These are phyloP conservation scores for Moesziomyces sp. DNA, from an alignment of 1,284 basidiomycete species.

Conservation along the genomic window DNA sequence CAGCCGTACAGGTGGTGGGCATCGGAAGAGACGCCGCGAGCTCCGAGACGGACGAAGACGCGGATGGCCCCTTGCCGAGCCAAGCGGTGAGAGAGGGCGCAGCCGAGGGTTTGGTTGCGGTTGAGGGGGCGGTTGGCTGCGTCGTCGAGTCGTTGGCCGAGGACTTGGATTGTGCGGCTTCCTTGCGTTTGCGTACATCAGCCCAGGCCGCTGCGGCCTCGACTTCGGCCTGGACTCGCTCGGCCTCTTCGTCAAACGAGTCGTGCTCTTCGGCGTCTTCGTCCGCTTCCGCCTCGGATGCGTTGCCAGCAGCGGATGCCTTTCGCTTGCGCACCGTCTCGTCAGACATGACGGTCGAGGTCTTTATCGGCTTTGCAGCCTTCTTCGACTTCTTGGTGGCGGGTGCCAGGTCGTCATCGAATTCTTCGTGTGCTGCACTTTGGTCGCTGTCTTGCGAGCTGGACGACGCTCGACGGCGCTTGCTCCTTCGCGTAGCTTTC, in stretches of 20 bases:
- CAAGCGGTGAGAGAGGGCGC: constrained; percentile 42
- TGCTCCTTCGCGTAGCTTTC: constrained; percentile 8
- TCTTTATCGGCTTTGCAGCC: constrained; percentile 5
- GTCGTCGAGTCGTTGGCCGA: constrained; percentile 1
- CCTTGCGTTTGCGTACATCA: constrained; percentile 32
- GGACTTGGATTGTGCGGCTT: constrained; percentile 3
- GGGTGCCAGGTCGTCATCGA: background rate
- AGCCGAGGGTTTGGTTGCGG: background rate
- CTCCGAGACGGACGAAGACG: constrained; percentile 33
- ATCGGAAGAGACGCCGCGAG: constrained; percentile 44
- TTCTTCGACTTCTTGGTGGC: constrained; percentile 13
- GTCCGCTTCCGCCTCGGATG: constrained; percentile 3
- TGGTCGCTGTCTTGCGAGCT: constrained; percentile 27
- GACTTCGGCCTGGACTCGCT: constrained; percentile 32
- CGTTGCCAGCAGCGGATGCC: constrained; percentile 1
- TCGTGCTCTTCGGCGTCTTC: constrained; percentile 12
- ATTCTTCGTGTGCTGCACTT: background rate
- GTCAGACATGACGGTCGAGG: background rate
- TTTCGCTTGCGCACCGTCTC: constrained; percentile 10
- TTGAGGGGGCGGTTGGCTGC: background rate
- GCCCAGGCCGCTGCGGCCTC: constrained; percentile 45
- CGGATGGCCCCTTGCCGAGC: constrained; percentile 49
- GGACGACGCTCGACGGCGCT: constrained; percentile 8
- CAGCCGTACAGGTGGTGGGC: constrained; percentile 50
- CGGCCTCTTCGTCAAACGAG: constrained; percentile 36